Base-by-base conservation (phyloP, 1,139 yeast genomes). In the Geotrichum siamense region DNA sequence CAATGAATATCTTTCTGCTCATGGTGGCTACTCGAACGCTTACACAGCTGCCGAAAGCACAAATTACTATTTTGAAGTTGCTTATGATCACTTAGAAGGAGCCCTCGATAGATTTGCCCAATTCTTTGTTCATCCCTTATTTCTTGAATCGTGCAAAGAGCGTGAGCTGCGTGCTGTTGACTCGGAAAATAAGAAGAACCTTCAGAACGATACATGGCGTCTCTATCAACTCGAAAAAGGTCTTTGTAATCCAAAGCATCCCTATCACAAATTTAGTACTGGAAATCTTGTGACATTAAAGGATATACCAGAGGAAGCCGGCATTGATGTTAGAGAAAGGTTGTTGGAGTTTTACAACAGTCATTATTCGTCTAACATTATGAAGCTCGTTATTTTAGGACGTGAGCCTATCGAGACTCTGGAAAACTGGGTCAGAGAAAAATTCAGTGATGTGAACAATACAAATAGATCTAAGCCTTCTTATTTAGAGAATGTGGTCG, bases 101-200 rank as follows among this genome's bases (percentile, higher is more conserved):
- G 96, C 96, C 0, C 67, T 91, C 48, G 97, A 91, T 60, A 71
- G 96, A 54, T 91, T 91, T 63, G 76, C 96, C 4, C 97, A 91
- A 60, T 91, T 91, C 60, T 91, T 91, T 67, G 82, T 87, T 35
- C 62, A 76, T 21, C 98, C 98, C 0, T 69, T 91, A 55, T 91
- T 91, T 61, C 75, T 79, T 52, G 75, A 79, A 44, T 73, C 78
- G 50, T 82, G 96, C 59, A 85, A 87, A 56, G 96, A 87, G 57
- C 75, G 96, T 47, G 98, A 91, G 62, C 82, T 91, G 54, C 78
- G 80, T 51, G 98, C 97, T 2, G 97, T 91, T 13, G 96, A 91
- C 62, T 83, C 94, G 22, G 98, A 91, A 63, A 86, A 91, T 66
- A 89, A 87, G 62, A 91, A 91, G 67, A 91, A 91, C 60, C 69